Conservation (phyloP, 192 early-diverging fungal genomes). For the Dimargaris xerosporica region DNA sequence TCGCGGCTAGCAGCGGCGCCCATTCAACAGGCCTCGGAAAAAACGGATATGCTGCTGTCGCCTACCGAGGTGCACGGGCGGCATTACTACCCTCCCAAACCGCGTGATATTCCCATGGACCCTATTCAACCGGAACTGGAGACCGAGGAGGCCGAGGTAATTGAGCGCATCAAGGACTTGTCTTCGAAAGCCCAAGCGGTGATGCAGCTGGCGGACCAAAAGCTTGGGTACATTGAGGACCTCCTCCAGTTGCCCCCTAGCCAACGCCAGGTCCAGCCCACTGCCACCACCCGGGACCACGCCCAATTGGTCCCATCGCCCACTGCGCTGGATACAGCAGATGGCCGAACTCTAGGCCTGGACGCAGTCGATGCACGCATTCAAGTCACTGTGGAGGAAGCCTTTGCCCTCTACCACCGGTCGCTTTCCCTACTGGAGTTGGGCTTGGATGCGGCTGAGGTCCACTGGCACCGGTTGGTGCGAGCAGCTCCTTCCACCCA, state of each 20-base stretch:
- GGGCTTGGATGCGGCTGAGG: conserved; percentile 35
- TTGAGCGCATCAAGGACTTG: conserved; percentile 49
- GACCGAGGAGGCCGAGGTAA: conserved; percentile 29
- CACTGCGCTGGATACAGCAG: neutral
- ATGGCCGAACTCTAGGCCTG: neutral
- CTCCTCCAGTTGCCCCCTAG: conserved; percentile 13
- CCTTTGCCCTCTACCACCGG: conserved; percentile 51
- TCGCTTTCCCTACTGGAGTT: conserved; percentile 45
- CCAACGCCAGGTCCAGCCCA: conserved; percentile 9
- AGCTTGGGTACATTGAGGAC: conserved; percentile 35
- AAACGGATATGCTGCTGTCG: conserved; percentile 8
- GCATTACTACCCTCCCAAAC: too few species aligned
- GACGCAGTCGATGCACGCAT: neutral
- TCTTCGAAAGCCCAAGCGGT: conserved; percentile 58
- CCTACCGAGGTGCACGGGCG: neutral
- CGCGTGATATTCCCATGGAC: neutral
- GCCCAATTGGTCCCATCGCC: neutral
- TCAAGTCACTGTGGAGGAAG: conserved; percentile 35
- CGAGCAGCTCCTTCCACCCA: conserved; percentile 20
- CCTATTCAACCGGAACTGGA: conserved; percentile 5
- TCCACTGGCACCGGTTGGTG: conserved; percentile 34
- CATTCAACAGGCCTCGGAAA: conserved; percentile 15
- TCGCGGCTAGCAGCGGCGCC: neutral
- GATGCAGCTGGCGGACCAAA: conserved; percentile 40
- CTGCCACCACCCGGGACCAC: neutral